Conservation (phyloP, 2,329 filamentous ascomycete species). For the Orbilia ellipsospora region DNA sequence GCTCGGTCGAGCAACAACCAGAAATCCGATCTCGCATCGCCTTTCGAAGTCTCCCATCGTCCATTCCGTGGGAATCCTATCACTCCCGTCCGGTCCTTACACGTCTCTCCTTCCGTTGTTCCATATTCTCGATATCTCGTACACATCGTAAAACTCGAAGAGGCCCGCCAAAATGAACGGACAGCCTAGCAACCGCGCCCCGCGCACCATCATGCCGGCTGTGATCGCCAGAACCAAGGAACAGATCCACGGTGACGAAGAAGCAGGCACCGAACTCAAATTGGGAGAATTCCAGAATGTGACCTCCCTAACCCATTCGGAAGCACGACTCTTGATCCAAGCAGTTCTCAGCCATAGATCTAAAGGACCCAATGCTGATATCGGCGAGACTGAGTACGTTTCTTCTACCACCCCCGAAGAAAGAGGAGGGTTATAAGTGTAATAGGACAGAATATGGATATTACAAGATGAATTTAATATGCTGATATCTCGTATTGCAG, state of each 20-base stretch:
- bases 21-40: too few species aligned
- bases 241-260: slow-evolving; percentile 80
- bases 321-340: slow-evolving; percentile 90
- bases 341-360: slow-evolving; percentile 84
- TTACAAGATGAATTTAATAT: not conserved
- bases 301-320: slow-evolving; percentile 89
- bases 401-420: slow-evolving; percentile 1
- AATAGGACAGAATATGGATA: too few species aligned
- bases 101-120: not conserved
- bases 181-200: slow-evolving; percentile 36
- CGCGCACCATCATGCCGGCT: slow-evolving; percentile 55
- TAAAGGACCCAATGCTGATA: slow-evolving; percentile 77
- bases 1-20: not conserved
- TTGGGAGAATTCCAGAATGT: slow-evolving; percentile 95
- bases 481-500: slow-evolving; percentile 62
- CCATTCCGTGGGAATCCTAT: not conserved
- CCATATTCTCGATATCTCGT: slow-evolving; percentile 3
- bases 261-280: slow-evolving; percentile 81
- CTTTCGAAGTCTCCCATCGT: too few species aligned
- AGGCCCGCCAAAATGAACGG: slow-evolving; percentile 34
- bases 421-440: not conserved
- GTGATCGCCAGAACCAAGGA: slow-evolving; percentile 75
- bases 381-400: slow-evolving; percentile 83
- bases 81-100: slow-evolving; percentile 35
- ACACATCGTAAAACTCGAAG: not conserved